Percentiles rank a stretch among this genome's conserved stretches.
Conservation (phyloP, 257 asterid species). For the Nyctanthes arbortristis region DNA sequence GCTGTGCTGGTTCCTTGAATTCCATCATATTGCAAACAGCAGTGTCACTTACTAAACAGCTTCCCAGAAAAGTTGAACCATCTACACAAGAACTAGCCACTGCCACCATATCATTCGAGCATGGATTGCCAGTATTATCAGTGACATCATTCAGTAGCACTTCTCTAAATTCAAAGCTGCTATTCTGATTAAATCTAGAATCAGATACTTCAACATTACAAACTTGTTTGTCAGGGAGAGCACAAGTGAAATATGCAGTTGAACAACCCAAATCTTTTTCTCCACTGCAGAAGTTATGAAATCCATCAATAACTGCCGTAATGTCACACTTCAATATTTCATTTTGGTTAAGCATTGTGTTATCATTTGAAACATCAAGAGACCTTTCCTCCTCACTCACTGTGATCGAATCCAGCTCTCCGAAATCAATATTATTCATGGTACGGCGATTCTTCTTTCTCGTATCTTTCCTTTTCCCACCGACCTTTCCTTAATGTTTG, state of each 20-base stretch:
- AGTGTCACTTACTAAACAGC: constrained; percentile 38
- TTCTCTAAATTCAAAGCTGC: constrained; percentile 21
- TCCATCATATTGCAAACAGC: constrained; percentile 28
- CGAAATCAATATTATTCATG: constrained; percentile 24
- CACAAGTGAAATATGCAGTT: constrained; percentile 28
- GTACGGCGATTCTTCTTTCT: constrained; percentile 37
- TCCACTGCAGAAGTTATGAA: constrained; percentile 33
- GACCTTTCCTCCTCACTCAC: constrained; percentile 39
- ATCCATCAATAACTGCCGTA: constrained; percentile 26
- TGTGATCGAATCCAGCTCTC: constrained; percentile 26
- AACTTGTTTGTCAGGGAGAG: constrained; percentile 27
- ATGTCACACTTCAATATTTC: constrained; percentile 32
- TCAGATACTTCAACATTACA: constrained; percentile 29
- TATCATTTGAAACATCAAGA: constrained; percentile 30
- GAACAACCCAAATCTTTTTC: constrained; percentile 37
- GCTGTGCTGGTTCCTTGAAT: constrained; percentile 23
- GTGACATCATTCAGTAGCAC: constrained; percentile 17
- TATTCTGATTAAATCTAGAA: constrained; percentile 26
- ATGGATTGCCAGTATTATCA: constrained; percentile 11
- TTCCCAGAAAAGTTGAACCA: constrained; percentile 36
- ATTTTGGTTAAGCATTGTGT: constrained; percentile 29
- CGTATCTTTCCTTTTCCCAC: constrained; percentile 46
- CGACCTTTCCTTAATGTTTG: constrained; percentile 10
- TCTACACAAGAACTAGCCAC: constrained; percentile 23
- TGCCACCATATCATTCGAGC: constrained; percentile 23